Percentiles rank a stretch among this genome's conserved stretches.
Conservation (phyloP, 257 asterid species). For the Solanum sparsipilum region DNA sequence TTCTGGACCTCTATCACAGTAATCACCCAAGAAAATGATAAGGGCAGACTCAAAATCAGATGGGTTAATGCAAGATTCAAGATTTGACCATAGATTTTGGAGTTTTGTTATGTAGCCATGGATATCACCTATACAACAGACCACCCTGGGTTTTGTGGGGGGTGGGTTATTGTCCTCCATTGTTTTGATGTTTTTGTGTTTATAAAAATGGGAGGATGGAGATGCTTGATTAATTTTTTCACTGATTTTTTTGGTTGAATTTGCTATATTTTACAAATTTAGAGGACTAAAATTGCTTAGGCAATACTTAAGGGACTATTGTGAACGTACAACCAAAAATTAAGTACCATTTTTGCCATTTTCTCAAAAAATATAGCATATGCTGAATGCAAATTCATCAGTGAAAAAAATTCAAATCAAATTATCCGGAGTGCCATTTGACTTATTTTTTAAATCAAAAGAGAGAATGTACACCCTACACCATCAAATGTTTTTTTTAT, state of each 20-base stretch:
- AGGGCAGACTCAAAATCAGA: slow-evolving; percentile 64
- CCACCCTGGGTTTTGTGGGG: slow-evolving; percentile 29
- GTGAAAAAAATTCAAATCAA: no score
- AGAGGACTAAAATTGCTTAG: background rate
- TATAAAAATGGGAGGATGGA: background rate
- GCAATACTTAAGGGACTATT: background rate
- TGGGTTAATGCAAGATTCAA: slow-evolving; percentile 38
- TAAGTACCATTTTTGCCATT: background rate
- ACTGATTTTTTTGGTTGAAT: background rate
- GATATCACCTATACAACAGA: slow-evolving; percentile 75
- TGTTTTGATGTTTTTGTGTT: background rate
- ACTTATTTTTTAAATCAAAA: no score
- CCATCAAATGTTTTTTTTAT: background rate
- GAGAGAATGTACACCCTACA: background rate
- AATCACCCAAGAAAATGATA: slow-evolving; percentile 83
- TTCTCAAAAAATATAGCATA: background rate
- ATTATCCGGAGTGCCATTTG: background rate
- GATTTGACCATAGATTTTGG: slow-evolving; percentile 66
- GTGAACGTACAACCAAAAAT: background rate
- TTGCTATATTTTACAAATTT: background rate
- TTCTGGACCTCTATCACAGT: slow-evolving; percentile 78
- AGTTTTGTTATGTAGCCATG: slow-evolving; percentile 75
- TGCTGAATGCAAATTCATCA: no score
- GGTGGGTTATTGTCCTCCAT: background rate
- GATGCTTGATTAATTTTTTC: background rate